These are phyloP conservation scores for Tetracladium maxilliforme DNA, from an alignment of 2,329 filamentous ascomycete genomes.

Conservation along the genomic window DNA sequence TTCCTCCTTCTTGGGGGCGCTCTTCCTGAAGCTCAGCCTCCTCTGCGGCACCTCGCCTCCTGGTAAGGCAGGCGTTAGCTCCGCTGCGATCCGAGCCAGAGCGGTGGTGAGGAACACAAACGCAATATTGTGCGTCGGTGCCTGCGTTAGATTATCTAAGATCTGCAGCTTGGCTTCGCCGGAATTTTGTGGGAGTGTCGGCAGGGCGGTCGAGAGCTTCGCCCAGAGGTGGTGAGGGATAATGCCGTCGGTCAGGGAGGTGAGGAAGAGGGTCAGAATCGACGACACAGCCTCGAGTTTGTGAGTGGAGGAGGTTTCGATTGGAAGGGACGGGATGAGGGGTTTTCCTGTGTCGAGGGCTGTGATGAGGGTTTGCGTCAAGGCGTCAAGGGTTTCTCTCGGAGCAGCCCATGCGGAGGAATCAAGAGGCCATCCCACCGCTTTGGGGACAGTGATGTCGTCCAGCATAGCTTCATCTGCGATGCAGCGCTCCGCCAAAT, in stretches of 20 bases:
- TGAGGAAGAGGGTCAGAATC: slow-evolving; percentile 59
- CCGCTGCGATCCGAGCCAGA: slow-evolving; percentile 42
- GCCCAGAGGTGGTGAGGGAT: slow-evolving; percentile 58
- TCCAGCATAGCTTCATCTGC: slow-evolving; percentile 50
- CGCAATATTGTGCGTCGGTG: slow-evolving; percentile 71
- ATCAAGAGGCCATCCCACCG: slow-evolving; percentile 44
- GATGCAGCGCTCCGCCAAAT: slow-evolving; percentile 36
- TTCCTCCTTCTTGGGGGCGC: slow-evolving; percentile 1
- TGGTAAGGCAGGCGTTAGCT: slow-evolving; percentile 27
- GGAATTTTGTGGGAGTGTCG: slow-evolving; percentile 30
- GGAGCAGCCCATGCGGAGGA: slow-evolving; percentile 13
- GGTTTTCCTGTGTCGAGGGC: slow-evolving; percentile 59
- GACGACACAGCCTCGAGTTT: slow-evolving; percentile 64
- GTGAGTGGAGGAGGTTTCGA: slow-evolving; percentile 46
- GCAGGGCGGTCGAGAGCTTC: slow-evolving; percentile 43
- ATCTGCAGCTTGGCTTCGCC: slow-evolving; percentile 24
- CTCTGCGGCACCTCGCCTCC: slow-evolving; percentile 4
- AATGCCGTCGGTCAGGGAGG: slow-evolving; percentile 64
- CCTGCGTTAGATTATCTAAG: slow-evolving; percentile 58
- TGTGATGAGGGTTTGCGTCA: slow-evolving; percentile 33
- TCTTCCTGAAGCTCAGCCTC: slow-evolving; percentile 11
- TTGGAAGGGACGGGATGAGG: slow-evolving; percentile 44
- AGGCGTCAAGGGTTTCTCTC: slow-evolving; percentile 6
- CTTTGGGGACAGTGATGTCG: slow-evolving; percentile 30
- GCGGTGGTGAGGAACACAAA: slow-evolving; percentile 81